Evolutionary conservation across 345 rosid genomes (phyloP).

Genomic region (Pugionium cornutum): DNA sequence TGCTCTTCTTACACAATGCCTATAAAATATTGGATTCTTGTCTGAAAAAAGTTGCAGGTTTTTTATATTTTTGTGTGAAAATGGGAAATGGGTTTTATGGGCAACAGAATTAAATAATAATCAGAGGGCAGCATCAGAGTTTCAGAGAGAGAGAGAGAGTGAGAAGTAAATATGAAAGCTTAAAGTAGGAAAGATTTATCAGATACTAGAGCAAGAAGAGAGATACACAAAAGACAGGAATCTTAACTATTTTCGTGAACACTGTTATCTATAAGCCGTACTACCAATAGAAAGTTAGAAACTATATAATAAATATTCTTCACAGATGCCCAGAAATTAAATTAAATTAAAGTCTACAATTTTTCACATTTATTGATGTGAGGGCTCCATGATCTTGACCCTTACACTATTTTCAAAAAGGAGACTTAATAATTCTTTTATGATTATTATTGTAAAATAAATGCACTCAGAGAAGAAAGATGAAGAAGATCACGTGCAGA

Average conservation of each 20-base stretch:
- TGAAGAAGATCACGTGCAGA: conserved; percentile 58
- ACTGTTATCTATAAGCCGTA: conserved; percentile 42
- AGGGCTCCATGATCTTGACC: conserved; percentile 45
- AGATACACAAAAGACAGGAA: conserved; percentile 41
- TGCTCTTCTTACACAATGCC: not conserved
- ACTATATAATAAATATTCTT: conserved; percentile 38
- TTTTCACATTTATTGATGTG: conserved; percentile 43
- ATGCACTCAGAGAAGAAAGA: conserved; percentile 36
- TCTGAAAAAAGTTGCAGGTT: conserved; percentile 18
- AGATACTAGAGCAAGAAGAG: conserved; percentile 25
- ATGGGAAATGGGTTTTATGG: conserved; percentile 13
- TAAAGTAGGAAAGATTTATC: conserved; percentile 39
- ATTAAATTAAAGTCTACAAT: conserved; percentile 16
- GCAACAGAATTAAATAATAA: conserved; percentile 25
- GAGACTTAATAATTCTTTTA: conserved; percentile 21
- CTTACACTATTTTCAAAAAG: conserved; percentile 35
- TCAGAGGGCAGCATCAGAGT: conserved; percentile 21
- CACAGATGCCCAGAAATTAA: conserved; percentile 35
- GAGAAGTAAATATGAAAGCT: conserved; percentile 36
- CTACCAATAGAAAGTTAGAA: conserved; percentile 36
- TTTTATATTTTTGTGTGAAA: conserved; percentile 23
- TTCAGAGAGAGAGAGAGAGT: not conserved
- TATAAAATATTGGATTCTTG: conserved; percentile 15
- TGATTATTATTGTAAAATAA: conserved; percentile 41
- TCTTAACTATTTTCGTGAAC: conserved; percentile 47